phyloP scores from a whole-genome alignment of 2,329 filamentous ascomycete species.

The Pezicula neosporulosa region DNA sequence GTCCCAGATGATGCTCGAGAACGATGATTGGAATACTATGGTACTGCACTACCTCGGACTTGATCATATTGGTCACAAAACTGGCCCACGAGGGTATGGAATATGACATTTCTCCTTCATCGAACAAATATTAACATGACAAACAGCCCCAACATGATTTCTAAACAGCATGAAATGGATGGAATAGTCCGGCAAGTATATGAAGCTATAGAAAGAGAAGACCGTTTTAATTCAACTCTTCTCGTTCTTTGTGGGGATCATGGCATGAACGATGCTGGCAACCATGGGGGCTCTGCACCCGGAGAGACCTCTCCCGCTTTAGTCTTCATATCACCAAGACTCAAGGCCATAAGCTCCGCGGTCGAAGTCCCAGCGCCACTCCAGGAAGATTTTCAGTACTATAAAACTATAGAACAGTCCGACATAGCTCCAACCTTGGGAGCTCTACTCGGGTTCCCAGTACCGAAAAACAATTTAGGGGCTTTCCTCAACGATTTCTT shows the following conservation, averaged over 20 bases:
- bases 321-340: constrained; percentile 84
- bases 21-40: constrained; percentile 86
- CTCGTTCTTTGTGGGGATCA: constrained; percentile 90
- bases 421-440: constrained; percentile 90
- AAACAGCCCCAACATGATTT: constrained; percentile 78
- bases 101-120: not conserved
- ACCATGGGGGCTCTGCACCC: constrained; percentile 89
- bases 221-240: constrained; percentile 73
- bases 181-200: constrained; percentile 74
- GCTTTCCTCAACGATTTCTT: constrained; percentile 80
- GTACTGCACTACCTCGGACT: constrained; percentile 93
- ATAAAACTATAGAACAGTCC: constrained; percentile 83
- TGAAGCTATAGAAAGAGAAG: constrained; percentile 64
- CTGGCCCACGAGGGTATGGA: constrained; percentile 73
- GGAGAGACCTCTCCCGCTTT: constrained; percentile 93
- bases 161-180: constrained; percentile 95
- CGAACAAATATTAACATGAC: constrained; percentile 5
- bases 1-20: constrained; percentile 70
- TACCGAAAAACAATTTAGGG: constrained; percentile 87
- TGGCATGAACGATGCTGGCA: constrained; percentile 99
- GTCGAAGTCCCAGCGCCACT: constrained; percentile 52
- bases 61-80: constrained; percentile 97
- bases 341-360: constrained; percentile 51
- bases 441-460: constrained; percentile 80
- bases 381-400: constrained; percentile 75